Evolutionary conservation across 2,329 filamentous ascomycete genomes (phyloP).

Genomic region (Dothiorella sarmentorum): DNA sequence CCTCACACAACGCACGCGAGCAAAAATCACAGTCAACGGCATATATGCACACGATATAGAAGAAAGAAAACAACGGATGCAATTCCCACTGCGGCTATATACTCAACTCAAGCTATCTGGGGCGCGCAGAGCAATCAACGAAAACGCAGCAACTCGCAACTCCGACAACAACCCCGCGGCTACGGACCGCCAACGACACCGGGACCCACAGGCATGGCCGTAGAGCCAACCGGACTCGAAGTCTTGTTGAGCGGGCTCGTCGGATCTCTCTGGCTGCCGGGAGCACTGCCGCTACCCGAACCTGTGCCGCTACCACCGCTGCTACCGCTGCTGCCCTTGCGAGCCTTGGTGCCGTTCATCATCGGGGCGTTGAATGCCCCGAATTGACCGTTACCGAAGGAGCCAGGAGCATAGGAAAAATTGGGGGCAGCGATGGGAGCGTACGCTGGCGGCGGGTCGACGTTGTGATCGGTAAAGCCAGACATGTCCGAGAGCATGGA

Average conservation of each 20-base stretch:
- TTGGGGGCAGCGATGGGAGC: constrained; percentile 30
- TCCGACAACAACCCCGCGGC: neutral
- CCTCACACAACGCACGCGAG: no score
- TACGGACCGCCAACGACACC: constrained; percentile 4
- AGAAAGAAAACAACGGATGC: constrained; percentile 17
- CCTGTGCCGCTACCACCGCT: constrained; percentile 40
- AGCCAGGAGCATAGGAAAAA: constrained; percentile 32
- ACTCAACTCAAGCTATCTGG: constrained; percentile 2
- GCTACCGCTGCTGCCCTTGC: constrained; percentile 47
- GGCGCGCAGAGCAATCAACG: neutral
- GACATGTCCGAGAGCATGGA: constrained; percentile 53
- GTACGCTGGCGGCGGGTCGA: constrained; percentile 30
- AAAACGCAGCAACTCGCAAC: constrained; percentile 1
- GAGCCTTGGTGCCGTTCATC: constrained; percentile 22
- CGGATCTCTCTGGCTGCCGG: constrained; percentile 35
- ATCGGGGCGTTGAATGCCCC: constrained; percentile 11
- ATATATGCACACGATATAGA: neutral
- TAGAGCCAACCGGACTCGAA: constrained; percentile 14
- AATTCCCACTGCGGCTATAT: constrained; percentile 14
- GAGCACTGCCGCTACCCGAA: constrained; percentile 38
- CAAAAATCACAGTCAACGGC: neutral
- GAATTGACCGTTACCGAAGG: constrained; percentile 28
- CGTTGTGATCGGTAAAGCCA: constrained; percentile 48
- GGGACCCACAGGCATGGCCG: neutral
- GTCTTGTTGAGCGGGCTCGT: constrained; percentile 31